These are phyloP conservation scores for Dothideomycetes sp. DNA, from an alignment of 2,329 filamentous ascomycete genomes.

Conservation along the genomic window DNA sequence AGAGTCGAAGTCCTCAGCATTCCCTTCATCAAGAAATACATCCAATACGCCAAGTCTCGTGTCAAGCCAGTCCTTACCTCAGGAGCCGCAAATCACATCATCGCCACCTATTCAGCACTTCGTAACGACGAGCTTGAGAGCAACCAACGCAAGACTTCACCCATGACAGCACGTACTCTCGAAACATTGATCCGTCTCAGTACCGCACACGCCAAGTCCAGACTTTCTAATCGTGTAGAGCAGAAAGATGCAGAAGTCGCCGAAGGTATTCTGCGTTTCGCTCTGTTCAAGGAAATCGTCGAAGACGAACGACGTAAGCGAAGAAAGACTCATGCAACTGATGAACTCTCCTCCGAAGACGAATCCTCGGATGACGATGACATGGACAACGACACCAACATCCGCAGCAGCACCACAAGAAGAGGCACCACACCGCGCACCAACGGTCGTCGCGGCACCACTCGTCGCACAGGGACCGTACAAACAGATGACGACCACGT, in stretches of 20 bases:
- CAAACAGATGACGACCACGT: constrained; percentile 19
- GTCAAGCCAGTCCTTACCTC: constrained; percentile 86
- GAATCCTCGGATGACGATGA: constrained; percentile 48
- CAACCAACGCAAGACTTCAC: constrained; percentile 85
- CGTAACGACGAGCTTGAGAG: constrained; percentile 94
- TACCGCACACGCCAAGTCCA: constrained; percentile 88
- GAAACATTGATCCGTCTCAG: constrained; percentile 97
- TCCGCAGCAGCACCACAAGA: constrained; percentile 21
- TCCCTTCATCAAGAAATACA: constrained; percentile 98
- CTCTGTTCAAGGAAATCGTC: constrained; percentile 92
- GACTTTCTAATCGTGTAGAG: constrained; percentile 79
- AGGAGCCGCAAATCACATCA: constrained; percentile 84
- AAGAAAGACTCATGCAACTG: constrained; percentile 59
- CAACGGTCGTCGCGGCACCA: not conserved
- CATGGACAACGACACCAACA: constrained; percentile 49
- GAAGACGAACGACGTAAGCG: constrained; percentile 71
- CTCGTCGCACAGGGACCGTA: constrained; percentile 8
- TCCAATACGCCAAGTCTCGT: constrained; percentile 91
- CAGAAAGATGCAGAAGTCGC: constrained; percentile 81
- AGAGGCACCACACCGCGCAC: constrained; percentile 19
- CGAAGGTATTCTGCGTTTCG: constrained; percentile 84
- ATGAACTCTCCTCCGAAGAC: constrained; percentile 46
- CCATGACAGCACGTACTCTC: constrained; percentile 91
- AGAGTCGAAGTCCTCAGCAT: constrained; percentile 87
- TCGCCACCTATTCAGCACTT: constrained; percentile 80